Conservation (phyloP, 2,329 filamentous ascomycete genomes). For the Curvularia sp. region DNA sequence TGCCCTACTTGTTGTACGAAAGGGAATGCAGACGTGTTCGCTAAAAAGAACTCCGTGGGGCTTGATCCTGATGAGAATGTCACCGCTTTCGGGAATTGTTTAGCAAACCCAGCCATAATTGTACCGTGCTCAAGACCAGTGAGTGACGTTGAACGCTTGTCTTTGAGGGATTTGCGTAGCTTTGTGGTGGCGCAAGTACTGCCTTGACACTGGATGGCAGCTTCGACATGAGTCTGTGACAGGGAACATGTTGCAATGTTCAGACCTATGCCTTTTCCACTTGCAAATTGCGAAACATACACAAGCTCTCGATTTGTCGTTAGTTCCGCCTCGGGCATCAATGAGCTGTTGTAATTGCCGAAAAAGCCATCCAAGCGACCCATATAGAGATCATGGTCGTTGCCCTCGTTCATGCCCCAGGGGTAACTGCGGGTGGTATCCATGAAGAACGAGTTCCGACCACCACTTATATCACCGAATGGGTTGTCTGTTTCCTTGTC, state of each 20-base stretch:
- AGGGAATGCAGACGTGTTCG: slow-evolving; percentile 30
- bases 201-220: slow-evolving; percentile 23
- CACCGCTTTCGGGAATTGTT: slow-evolving; percentile 27
- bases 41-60: slow-evolving; percentile 34
- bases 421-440: slow-evolving; percentile 27
- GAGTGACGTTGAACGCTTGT: too few relatives aligned
- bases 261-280: slow-evolving; percentile 7
- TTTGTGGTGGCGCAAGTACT: slow-evolving; percentile 21
- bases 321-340: too few relatives aligned
- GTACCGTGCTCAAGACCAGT: slow-evolving; percentile 19
- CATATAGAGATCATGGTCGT: too few relatives aligned
- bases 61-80: slow-evolving; percentile 21
- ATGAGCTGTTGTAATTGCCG: slow-evolving; percentile 24
- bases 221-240: slow-evolving; percentile 33
- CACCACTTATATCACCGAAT: slow-evolving; percentile 7
- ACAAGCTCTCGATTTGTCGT: too few relatives aligned
- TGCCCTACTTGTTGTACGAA: slow-evolving; percentile 24
- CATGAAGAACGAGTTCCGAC: slow-evolving; percentile 28
- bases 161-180: slow-evolving; percentile 25
- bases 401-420: not conserved
- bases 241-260: slow-evolving; percentile 33
- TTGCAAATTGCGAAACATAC: too few relatives aligned
- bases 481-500: slow-evolving; percentile 24
- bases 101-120: slow-evolving; percentile 13
- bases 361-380: slow-evolving; percentile 29